Evolutionary conservation across 1,284 basidiomycete species (phyloP), one percentile per base, ranked within the genome.

Genomic region (Apiotrichum domesticum): DNA sequence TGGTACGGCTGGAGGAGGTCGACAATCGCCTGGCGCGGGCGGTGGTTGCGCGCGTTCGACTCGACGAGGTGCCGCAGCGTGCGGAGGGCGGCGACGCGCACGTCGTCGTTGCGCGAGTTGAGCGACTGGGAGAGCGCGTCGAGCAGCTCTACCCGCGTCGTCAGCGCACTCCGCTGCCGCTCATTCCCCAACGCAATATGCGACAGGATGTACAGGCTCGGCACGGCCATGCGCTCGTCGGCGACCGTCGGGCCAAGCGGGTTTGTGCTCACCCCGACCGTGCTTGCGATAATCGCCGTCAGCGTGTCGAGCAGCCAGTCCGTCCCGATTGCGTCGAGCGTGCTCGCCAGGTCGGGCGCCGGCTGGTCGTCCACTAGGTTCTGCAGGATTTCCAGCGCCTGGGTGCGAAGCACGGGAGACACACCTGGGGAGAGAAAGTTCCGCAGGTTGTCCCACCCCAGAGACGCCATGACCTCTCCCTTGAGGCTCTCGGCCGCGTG

Each of bases 401-500:
- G 74, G 11, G 65, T 56, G 9, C 69, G 64, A 1, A 76, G 59
- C 21, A 59, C n/a, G 29, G 68, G 54, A 21, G 69, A 66, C 5
- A 60, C 10, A 45, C 54, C n/a, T 5, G 50, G 33, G 33, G 65
- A 50, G 48, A 67, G 35, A 14, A 63, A 58, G 35, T 52, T 56
- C 29, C 45, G 54, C 32, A 60, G 57, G 4, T 53, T 57, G 1
- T 70, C 66, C 87, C 88, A 90, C 0, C 83, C 83, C 5, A 93
- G 67, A 33, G 80, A 74, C 8, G 74, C 71, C 82, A 90, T 87
- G 9, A 90, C 81, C 48, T 80, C 75, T 37, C 74, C 75, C 73
- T 89, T 91, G 46, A 82, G 81, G 45, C 80, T 78, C 21, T 79
- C 74, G 3, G 73, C 76, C 33, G 84, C 83, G 66, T 85, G 86